A percentile compares a stretch with the other conserved stretches of the same genome.
phyloP scores from a whole-genome alignment of 768 basidiomycete genomes.

The Tricholoma hemisulphureum region DNA sequence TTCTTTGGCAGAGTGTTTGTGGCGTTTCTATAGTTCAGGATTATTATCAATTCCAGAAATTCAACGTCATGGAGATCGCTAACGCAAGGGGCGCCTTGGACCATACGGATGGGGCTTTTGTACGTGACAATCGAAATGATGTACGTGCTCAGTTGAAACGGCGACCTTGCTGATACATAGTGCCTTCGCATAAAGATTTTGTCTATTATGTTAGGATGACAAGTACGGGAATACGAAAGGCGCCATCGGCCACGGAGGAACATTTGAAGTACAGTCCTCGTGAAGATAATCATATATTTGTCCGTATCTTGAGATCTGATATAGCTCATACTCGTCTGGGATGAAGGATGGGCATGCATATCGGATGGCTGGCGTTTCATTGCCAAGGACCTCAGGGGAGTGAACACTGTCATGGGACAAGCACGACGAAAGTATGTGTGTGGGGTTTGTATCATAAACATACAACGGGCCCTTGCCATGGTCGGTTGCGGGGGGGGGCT shows the following conservation, averaged over 20 bases:
- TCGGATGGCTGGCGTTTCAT: background rate
- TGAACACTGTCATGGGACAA: background rate
- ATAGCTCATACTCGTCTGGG: background rate
- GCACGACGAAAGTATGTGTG: background rate
- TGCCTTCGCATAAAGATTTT: background rate
- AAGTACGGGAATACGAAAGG: background rate
- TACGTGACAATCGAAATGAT: background rate
- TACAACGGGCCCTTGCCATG: background rate
- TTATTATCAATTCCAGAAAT: slow-evolving; percentile 71
- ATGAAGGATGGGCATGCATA: background rate
- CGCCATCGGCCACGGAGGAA: background rate
- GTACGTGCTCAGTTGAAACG: background rate
- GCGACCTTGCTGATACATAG: background rate
- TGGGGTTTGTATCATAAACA: background rate
- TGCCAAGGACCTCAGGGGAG: background rate
- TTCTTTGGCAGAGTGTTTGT: slow-evolving; percentile 58
- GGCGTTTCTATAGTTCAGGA: slow-evolving; percentile 72
- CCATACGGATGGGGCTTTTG: background rate
- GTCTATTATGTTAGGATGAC: background rate
- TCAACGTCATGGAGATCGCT: slow-evolving; percentile 77
- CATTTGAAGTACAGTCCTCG: background rate
- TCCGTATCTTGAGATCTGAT: background rate
- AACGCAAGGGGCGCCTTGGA: slow-evolving; percentile 42
- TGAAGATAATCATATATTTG: background rate
- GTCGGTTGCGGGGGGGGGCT: background rate